Evolutionary conservation across 371 early-diverging fungal species (phyloP).

Genomic region (Rhizopus microsporus): DNA sequence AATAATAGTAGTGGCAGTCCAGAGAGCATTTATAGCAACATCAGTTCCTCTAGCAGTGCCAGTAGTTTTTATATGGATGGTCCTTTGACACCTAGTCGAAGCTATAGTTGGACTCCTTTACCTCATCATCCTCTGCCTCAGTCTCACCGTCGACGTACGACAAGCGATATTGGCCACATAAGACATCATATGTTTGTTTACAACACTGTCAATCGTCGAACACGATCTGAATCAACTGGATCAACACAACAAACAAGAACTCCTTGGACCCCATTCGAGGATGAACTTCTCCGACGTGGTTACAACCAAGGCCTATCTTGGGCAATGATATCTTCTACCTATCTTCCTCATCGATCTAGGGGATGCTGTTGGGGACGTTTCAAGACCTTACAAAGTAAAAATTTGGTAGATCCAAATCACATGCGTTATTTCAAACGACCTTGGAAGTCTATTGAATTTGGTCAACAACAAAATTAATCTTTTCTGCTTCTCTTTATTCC

Average conservation of each 20-base stretch:
- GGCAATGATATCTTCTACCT: slow-evolving; percentile 52
- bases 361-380: slow-evolving; percentile 56
- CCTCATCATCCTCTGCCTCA: not conserved
- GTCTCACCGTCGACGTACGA: slow-evolving; percentile 18
- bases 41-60: slow-evolving; percentile 26
- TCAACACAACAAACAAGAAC: slow-evolving; percentile 35
- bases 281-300: slow-evolving; percentile 48
- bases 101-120: slow-evolving; percentile 9
- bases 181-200: slow-evolving; percentile 30
- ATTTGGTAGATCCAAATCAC: slow-evolving; percentile 29
- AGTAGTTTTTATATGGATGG: slow-evolving; percentile 6
- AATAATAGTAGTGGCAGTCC: slow-evolving; percentile 22
- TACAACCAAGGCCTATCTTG: slow-evolving; percentile 50
- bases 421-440: slow-evolving; percentile 29
- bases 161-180: slow-evolving; percentile 23
- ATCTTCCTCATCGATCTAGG: slow-evolving; percentile 50
- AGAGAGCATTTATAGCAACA: slow-evolving; percentile 25
- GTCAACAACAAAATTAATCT: slow-evolving; percentile 3
- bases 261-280: slow-evolving; percentile 53
- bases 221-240: slow-evolving; percentile 26
- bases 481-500: not conserved
- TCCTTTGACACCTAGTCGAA: slow-evolving; percentile 2
- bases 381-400: slow-evolving; percentile 47
- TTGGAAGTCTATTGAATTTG: slow-evolving; percentile 30
- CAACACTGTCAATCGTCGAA: slow-evolving; percentile 22